A percentile compares a stretch with the other conserved stretches of the same genome.
Evolutionary conservation across 257 asterid species (phyloP).

Genomic region (Solanum gandarillasii): DNA sequence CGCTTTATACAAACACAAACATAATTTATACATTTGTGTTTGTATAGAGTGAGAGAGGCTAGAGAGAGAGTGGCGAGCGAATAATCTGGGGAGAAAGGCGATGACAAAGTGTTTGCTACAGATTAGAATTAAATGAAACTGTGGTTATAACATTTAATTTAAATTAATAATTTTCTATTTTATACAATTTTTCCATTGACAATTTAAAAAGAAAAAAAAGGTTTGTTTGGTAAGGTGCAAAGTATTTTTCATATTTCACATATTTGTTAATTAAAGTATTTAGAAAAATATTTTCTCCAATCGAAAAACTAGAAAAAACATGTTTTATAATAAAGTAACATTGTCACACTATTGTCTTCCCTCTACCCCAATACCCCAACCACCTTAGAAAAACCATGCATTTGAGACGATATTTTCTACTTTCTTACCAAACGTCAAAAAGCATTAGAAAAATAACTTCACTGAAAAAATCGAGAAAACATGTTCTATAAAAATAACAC

Average conservation of each 20-base stretch:
- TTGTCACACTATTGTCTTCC: neutral
- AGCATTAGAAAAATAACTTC: too few species aligned
- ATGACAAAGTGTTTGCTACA: too few species aligned
- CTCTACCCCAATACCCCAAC: neutral
- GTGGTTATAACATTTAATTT: too few species aligned
- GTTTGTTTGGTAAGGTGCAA: neutral
- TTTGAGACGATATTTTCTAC: neutral
- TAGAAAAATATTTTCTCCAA: neutral
- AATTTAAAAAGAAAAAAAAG: neutral
- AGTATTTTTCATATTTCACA: neutral
- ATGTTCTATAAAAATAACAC: too few species aligned
- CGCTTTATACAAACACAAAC: too few species aligned
- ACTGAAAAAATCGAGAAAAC: too few species aligned
- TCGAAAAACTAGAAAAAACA: neutral
- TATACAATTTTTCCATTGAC: neutral
- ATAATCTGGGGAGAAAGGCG: too few species aligned
- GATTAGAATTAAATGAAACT: too few species aligned
- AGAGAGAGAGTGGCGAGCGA: too few species aligned
- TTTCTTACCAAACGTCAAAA: neutral
- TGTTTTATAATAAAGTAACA: neutral
- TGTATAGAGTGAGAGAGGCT: too few species aligned
- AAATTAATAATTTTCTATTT: too few species aligned
- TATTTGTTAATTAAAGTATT: neutral
- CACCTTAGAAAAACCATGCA: neutral
- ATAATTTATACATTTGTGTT: too few species aligned